Percentiles rank a stretch among this genome's conserved stretches.
Conservation (phyloP, 1,284 basidiomycete genomes). For the Lignosus rhinocerotis region DNA sequence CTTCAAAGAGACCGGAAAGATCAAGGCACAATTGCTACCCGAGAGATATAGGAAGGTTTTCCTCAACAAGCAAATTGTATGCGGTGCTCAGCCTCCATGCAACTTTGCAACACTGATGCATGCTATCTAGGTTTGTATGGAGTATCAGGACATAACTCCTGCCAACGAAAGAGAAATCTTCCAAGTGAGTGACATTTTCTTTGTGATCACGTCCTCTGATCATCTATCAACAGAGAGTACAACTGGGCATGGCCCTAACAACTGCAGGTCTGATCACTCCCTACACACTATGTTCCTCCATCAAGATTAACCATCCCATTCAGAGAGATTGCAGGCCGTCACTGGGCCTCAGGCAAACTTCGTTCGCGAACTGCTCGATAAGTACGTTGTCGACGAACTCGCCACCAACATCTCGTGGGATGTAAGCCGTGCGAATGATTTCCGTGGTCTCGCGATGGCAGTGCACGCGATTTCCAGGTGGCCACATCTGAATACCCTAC, state of each 20-base stretch:
- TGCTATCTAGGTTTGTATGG: constrained; percentile 52
- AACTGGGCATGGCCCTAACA: constrained; percentile 77
- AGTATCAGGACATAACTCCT: constrained; percentile 63
- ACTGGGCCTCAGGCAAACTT: constrained; percentile 53
- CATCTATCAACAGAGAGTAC: constrained; percentile 53
- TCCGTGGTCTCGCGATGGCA: constrained; percentile 57
- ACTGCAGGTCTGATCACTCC: constrained; percentile 48
- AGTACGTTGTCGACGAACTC: constrained; percentile 46
- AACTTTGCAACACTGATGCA: not conserved
- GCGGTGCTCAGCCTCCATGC: not conserved
- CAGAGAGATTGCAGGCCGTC: constrained; percentile 68
- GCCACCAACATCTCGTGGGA: constrained; percentile 55
- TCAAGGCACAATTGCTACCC: constrained; percentile 43
- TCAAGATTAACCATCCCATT: not conserved
- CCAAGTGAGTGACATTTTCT: constrained; percentile 45
- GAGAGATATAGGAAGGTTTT: constrained; percentile 56
- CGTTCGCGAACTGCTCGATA: constrained; percentile 48
- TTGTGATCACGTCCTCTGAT: not conserved
- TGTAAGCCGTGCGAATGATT: constrained; percentile 58
- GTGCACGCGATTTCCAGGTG: constrained; percentile 52
- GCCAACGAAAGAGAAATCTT: constrained; percentile 75
- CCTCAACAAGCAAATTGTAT: constrained; percentile 61
- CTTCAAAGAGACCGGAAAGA: constrained; percentile 44
- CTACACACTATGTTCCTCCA: not conserved
- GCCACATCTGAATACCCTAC: constrained; percentile 35